Base-by-base conservation (phyloP, 495 filamentous ascomycete genomes). In the Pyrenula massariospora region DNA sequence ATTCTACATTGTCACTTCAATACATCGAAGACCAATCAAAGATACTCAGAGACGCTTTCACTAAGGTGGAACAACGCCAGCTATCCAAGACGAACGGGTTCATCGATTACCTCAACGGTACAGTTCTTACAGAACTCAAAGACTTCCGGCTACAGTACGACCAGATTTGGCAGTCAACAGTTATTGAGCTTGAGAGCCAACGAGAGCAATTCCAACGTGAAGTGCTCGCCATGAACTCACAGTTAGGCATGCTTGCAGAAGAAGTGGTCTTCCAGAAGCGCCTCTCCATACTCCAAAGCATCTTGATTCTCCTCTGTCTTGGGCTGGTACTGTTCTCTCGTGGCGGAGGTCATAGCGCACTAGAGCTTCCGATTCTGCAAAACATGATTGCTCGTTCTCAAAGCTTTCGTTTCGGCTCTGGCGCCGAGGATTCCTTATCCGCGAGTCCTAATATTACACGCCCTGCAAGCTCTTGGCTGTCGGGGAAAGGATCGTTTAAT, bases 1-100 rank as follows among this genome's bases (percentile, higher is more conserved):
- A 97, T 68, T 89, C 89, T 5, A 93, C 91, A 1, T 76, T 98
- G 24, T 95, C 91, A 0, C 79, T 98, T 2, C 88, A 95, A 62
- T 98, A 97, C 65, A 96, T 98, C 60, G 91, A 96, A 71, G 87
- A 93, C 53, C 93, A 98, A 65, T 97, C 93, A 15, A 84, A 83
- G 49, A 88, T 95, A 54, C 78, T 98, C 2, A 87, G 91, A 19
- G 90, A 96, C 55, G 91, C 92, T 0, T 93, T 98, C 61, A 81
- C 79, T 50, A 91, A 91, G 66, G 88, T 95, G 48, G 92, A 97
- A 65, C 89, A 88, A 62, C 83, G 87, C 22, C 93, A 98, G 65
- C 74, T 95, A 25, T 73, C 80, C 25, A 95, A 93, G 65, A 90
- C 91, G 5, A 84, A 82, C 25, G 76, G 73, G 8, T 96, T 96